Percentiles rank a stretch among this genome's conserved stretches.
phyloP scores from a whole-genome alignment of 2,329 filamentous ascomycete genomes.

The Thermothelomyces thermophilus region DNA sequence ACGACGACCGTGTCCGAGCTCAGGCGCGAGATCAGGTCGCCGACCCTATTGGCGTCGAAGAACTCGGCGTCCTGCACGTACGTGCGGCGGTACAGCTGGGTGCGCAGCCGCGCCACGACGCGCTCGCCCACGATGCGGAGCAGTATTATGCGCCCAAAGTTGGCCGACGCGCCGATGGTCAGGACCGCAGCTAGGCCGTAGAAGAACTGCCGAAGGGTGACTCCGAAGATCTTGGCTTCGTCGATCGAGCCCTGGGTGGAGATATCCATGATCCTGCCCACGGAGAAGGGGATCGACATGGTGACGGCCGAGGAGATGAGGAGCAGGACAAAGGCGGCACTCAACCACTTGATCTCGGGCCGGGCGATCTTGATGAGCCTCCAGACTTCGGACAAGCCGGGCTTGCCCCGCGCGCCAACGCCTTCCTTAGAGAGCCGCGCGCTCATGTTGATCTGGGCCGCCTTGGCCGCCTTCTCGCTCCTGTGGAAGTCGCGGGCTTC shows the following conservation, averaged over 20 bases:
- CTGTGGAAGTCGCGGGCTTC: constrained; percentile 39
- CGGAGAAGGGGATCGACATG: constrained; percentile 94
- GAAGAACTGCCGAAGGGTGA: constrained; percentile 86
- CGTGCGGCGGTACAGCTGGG: constrained; percentile 83
- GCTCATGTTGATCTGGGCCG: constrained; percentile 81
- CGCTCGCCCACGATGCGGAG: constrained; percentile 91
- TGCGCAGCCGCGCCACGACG: constrained; percentile 83
- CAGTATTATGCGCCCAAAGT: constrained; percentile 90
- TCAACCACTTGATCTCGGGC: constrained; percentile 74
- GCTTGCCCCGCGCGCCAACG: constrained; percentile 47
- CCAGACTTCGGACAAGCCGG: constrained; percentile 71
- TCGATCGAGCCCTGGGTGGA: constrained; percentile 67
- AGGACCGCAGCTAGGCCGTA: constrained; percentile 68
- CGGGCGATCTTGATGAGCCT: constrained; percentile 82
- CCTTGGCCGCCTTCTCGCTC: constrained; percentile 79
- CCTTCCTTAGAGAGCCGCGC: constrained; percentile 84
- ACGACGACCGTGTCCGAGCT: constrained; percentile 97
- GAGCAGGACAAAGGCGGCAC: constrained; percentile 73
- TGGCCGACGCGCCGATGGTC: constrained; percentile 77
- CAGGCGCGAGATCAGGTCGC: constrained; percentile 90
- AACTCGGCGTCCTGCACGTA: constrained; percentile 98
- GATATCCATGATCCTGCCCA: constrained; percentile 90
- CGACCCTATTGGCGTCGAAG: constrained; percentile 95
- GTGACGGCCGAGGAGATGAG: constrained; percentile 87
- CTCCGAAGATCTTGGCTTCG: constrained; percentile 68